phyloP scores from a whole-genome alignment of 202 grass and related monocot species.

The Brachypodium distachyon region DNA sequence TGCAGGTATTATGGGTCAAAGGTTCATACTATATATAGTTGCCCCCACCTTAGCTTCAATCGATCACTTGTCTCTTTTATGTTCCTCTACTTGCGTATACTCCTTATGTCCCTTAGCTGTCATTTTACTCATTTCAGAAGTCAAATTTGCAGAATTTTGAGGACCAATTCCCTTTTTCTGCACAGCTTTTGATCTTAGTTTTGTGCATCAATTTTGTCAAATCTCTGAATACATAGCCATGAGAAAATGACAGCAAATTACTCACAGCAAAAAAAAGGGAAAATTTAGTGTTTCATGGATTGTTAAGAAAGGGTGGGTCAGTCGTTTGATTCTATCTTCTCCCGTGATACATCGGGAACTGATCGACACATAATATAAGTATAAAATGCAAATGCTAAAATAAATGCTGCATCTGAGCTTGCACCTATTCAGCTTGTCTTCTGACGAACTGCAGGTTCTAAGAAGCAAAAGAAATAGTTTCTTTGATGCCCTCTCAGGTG shows the following conservation, averaged over 20 bases:
- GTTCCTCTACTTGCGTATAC: neutral
- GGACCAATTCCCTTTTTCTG: too few species aligned
- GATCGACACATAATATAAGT: neutral
- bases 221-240: too few species aligned
- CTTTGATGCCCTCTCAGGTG: slow-evolving; percentile 10
- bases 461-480: slow-evolving; percentile 6
- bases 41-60: neutral
- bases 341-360: neutral
- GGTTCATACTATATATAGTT: neutral
- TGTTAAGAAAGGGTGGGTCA: neutral
- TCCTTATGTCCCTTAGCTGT: too few species aligned
- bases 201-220: too few species aligned
- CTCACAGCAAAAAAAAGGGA: neutral
- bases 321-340: neutral
- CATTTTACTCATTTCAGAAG: too few species aligned
- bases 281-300: neutral
- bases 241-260: neutral
- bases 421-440: slow-evolving; percentile 5
- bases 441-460: slow-evolving; percentile 19
- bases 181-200: too few species aligned
- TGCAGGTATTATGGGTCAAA: slow-evolving; percentile 52
- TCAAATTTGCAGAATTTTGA: too few species aligned
- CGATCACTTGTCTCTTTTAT: neutral
- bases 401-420: slow-evolving; percentile 1
- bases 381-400: neutral